These are phyloP conservation scores for Aspergillus floridensis DNA, from an alignment of 2,329 filamentous ascomycete species.

Conservation along the genomic window DNA sequence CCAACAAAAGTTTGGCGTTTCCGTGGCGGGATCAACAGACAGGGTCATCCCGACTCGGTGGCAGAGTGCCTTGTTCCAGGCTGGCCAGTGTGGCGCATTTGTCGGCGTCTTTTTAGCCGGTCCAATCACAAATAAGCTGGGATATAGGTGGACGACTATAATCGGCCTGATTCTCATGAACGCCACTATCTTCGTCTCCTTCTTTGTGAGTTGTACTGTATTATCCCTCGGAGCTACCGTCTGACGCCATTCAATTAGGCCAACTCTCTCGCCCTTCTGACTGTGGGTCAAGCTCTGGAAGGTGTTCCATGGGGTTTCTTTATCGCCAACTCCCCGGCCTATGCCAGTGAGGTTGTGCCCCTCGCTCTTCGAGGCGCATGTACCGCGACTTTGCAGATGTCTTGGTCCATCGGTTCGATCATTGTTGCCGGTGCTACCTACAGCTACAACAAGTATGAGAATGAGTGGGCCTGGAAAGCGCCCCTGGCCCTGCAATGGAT, in stretches of 20 bases:
- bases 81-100: slow-evolving; percentile 58
- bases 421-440: slow-evolving; percentile 27
- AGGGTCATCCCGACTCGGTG: slow-evolving; percentile 43
- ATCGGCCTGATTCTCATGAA: slow-evolving; percentile 56
- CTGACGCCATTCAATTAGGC: slow-evolving; percentile 20
- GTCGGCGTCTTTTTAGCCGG: slow-evolving; percentile 60
- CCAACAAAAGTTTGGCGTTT: slow-evolving; percentile 39
- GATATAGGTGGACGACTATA: slow-evolving; percentile 61
- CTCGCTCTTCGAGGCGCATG: slow-evolving; percentile 26
- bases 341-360: slow-evolving; percentile 29
- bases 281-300: slow-evolving; percentile 30
- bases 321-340: slow-evolving; percentile 30
- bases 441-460: slow-evolving; percentile 17
- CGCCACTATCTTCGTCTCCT: slow-evolving; percentile 59
- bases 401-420: slow-evolving; percentile 31
- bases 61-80: slow-evolving; percentile 57
- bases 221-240: background rate
- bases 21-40: background rate
- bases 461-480: slow-evolving; percentile 28
- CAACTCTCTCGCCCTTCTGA: slow-evolving; percentile 44
- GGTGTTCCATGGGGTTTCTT: slow-evolving; percentile 34
- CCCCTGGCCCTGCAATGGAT: slow-evolving; percentile 32
- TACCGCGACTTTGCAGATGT: slow-evolving; percentile 30
- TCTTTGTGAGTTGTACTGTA: slow-evolving; percentile 45
- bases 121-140: slow-evolving; percentile 58